Evolutionary conservation across 2,329 filamentous ascomycete genomes (phyloP).

Genomic region (Cladosporium sp.): DNA sequence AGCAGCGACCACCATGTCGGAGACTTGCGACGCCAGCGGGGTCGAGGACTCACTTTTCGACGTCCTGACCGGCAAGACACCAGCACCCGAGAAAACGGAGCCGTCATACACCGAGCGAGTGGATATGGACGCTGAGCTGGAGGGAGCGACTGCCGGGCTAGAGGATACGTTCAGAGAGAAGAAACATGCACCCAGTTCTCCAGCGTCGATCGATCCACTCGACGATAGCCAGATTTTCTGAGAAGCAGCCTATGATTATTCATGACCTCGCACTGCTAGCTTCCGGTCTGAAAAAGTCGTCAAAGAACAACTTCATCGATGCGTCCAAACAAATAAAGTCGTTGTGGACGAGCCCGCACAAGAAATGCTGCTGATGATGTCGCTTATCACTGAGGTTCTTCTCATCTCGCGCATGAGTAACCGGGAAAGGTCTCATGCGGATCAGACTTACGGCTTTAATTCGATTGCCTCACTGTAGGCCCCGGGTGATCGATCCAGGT

Average conservation of each 20-base stretch:
- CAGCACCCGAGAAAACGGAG: slow-evolving; percentile 32
- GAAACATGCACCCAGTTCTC: background rate
- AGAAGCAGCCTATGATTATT: background rate
- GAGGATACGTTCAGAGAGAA: slow-evolving; percentile 45
- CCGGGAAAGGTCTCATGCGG: too few relatives aligned
- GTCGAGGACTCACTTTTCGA: slow-evolving; percentile 47
- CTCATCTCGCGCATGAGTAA: too few relatives aligned
- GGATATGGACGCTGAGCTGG: slow-evolving; percentile 27
- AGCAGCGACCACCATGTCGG: slow-evolving; percentile 20
- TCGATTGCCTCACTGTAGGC: too few relatives aligned
- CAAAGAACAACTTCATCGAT: too few relatives aligned
- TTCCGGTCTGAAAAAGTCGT: too few relatives aligned
- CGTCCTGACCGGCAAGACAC: slow-evolving; percentile 44
- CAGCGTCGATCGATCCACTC: slow-evolving; percentile 23
- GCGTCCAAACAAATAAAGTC: too few relatives aligned
- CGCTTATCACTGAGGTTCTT: too few relatives aligned
- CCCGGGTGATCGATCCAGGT: too few relatives aligned
- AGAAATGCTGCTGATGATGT: too few relatives aligned
- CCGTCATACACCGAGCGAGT: slow-evolving; percentile 29
- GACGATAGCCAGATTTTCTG: slow-evolving; percentile 34
- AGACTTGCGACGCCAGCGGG: slow-evolving; percentile 30
- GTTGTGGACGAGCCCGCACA: too few relatives aligned
- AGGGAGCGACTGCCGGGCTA: slow-evolving; percentile 30
- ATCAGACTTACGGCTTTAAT: too few relatives aligned
- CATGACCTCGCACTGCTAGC: too few relatives aligned